Percentiles rank a stretch among this genome's conserved stretches.
Evolutionary conservation across 768 basidiomycete genomes (phyloP).

Genomic region (Pleurotus djamor): DNA sequence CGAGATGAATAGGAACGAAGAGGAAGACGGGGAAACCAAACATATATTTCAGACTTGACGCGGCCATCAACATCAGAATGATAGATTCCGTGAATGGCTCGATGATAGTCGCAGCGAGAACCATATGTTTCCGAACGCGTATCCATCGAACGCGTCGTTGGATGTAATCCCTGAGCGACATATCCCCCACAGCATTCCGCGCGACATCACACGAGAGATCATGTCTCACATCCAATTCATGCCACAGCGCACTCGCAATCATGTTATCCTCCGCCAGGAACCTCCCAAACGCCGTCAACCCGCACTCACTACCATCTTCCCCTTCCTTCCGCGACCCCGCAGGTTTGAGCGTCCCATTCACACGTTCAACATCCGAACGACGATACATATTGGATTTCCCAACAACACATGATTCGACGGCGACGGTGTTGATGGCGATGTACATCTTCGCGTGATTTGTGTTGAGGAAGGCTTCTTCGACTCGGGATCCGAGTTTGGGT

Average conservation of each 20-base stretch:
- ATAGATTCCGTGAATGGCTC: slow-evolving; percentile 95
- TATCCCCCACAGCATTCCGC: slow-evolving; percentile 84
- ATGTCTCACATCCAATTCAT: slow-evolving; percentile 86
- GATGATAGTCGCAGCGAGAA: slow-evolving; percentile 76
- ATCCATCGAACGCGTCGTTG: slow-evolving; percentile 95
- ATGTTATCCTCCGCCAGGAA: slow-evolving; percentile 98
- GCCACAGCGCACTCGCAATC: slow-evolving; percentile 92
- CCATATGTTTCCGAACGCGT: slow-evolving; percentile 94
- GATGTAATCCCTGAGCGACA: slow-evolving; percentile 83
- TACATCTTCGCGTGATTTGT: slow-evolving; percentile 99
- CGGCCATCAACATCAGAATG: slow-evolving; percentile 63
- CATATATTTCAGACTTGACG: slow-evolving; percentile 49
- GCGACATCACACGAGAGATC: slow-evolving; percentile 91
- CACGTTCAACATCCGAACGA: slow-evolving; percentile 79
- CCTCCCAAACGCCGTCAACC: slow-evolving; percentile 78
- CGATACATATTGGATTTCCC: slow-evolving; percentile 96
- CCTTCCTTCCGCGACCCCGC: slow-evolving; percentile 14
- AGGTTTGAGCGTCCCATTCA: slow-evolving; percentile 66
- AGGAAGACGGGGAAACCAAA: slow-evolving; percentile 51
- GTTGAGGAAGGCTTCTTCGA: slow-evolving; percentile 95
- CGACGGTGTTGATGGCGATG: slow-evolving; percentile 86
- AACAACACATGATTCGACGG: slow-evolving; percentile 92
- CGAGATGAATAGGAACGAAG: slow-evolving; percentile 58
- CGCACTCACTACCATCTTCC: slow-evolving; percentile 29
- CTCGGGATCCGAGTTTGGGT: slow-evolving; percentile 68